Conservation (phyloP, 164 flowering plant species). For the Cinnamomum micranthum region DNA sequence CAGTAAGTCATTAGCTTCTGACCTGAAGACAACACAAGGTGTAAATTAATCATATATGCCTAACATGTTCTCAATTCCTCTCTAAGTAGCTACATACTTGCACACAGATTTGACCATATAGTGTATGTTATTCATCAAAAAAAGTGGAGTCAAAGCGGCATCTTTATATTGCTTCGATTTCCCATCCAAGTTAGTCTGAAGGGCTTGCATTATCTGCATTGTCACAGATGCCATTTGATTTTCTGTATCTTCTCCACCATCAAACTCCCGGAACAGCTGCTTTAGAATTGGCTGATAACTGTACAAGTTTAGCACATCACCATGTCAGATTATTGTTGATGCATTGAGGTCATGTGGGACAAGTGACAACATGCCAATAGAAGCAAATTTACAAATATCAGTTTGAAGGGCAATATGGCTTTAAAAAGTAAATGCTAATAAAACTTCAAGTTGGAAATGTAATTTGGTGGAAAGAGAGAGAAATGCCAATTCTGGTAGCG, state of each 20-base stretch:
- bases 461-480: too few species aligned
- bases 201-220: slow-evolving; percentile 81
- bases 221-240: slow-evolving; percentile 65
- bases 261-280: slow-evolving; percentile 79
- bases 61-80: neutral
- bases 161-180: slow-evolving; percentile 92
- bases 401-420: too few species aligned
- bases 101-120: slow-evolving; percentile 95
- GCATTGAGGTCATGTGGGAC: neutral
- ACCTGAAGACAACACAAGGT: slow-evolving; percentile 36
- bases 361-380: neutral
- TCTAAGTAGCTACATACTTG: slow-evolving; percentile 38
- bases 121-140: slow-evolving; percentile 92
- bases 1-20: slow-evolving; percentile 95
- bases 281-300: slow-evolving; percentile 88
- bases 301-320: slow-evolving; percentile 11
- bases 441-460: too few species aligned
- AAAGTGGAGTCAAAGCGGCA: slow-evolving; percentile 75
- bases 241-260: slow-evolving; percentile 39
- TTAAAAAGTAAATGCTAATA: too few species aligned
- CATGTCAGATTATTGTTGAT: neutral
- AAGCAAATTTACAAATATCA: neutral
- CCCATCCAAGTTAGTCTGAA: slow-evolving; percentile 81
- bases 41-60: neutral
- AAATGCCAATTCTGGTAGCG: too few species aligned